phyloP scores from a whole-genome alignment of 192 early-diverging fungal species.

The Backusella australiensis region DNA sequence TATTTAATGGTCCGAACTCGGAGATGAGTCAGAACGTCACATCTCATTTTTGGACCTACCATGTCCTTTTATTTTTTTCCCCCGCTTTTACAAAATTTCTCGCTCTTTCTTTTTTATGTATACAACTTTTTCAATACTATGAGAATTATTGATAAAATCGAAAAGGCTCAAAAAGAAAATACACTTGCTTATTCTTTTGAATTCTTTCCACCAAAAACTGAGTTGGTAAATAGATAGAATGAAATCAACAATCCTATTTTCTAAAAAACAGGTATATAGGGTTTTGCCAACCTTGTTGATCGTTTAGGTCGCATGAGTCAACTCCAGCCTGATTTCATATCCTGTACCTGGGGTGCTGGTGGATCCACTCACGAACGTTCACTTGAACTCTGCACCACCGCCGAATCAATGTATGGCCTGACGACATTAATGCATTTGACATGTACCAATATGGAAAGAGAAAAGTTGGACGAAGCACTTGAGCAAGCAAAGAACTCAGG shows the following conservation, averaged over 20 bases:
- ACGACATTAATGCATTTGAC: slow-evolving; percentile 86
- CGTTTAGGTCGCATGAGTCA: slow-evolving; percentile 78
- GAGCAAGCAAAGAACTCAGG: slow-evolving; percentile 55
- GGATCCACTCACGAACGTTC: slow-evolving; percentile 75
- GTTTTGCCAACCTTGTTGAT: slow-evolving; percentile 80
- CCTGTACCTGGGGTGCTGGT: slow-evolving; percentile 87
- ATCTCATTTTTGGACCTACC: background rate
- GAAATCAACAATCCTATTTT: background rate
- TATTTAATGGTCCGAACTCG: slow-evolving; percentile 3
- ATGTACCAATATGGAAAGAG: slow-evolving; percentile 86
- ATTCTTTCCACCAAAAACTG: slow-evolving; percentile 97
- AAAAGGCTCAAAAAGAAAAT: slow-evolving; percentile 58
- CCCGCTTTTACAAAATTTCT: background rate
- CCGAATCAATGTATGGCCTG: slow-evolving; percentile 73
- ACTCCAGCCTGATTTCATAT: slow-evolving; percentile 73
- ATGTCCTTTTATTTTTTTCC: slow-evolving; percentile 3
- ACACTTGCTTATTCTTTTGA: slow-evolving; percentile 84
- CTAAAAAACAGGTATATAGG: slow-evolving; percentile 42
- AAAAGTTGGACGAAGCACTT: slow-evolving; percentile 73
- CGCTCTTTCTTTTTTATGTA: background rate
- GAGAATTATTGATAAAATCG: slow-evolving; percentile 74
- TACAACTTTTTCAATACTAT: slow-evolving; percentile 32
- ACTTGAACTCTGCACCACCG: slow-evolving; percentile 65
- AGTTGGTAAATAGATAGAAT: slow-evolving; percentile 40
- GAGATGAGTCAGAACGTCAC: slow-evolving; percentile 15